Base-by-base conservation (phyloP, 768 basidiomycete genomes). In the Russula virescens region DNA sequence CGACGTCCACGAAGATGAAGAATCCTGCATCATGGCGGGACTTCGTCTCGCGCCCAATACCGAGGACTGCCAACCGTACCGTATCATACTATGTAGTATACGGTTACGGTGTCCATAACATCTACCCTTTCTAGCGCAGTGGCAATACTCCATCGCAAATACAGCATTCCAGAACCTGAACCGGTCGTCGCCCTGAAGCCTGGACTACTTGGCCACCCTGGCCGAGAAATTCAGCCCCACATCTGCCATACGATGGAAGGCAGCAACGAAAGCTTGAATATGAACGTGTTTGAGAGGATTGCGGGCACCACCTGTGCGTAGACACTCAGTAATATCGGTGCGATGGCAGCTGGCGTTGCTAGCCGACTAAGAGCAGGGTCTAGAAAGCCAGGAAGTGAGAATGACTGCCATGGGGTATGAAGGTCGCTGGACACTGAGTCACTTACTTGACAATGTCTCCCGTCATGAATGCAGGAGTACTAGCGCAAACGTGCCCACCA, bases 221-320 rank as follows among this genome's bases (percentile, higher is more conserved):
- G 2, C 11, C 8, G 55, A 58, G 28, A 42, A 14, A 59, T 61
- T 38, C 21, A 58, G 48, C 13, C 38, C 50, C 47, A 61, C n/a
- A 42, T 55, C 16, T 46, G 45, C 55, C 56, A 58, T 18, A 60
- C 19, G 16, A 54, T 47, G 19, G 55, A 18, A 16, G 63, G 66
- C 23, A 64, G n/a, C 19, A 63, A 40, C n/a, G 51, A 52, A 18
- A 58, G 31, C 42, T 49, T 50, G n/a, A 64, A 18, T 18, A 43
- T n/a, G 40, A 42, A 40, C 6, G 63, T 60, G 35, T 61, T 51
- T 7, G 38, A 55, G 16, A 66, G 38, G 4, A 64, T 45, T 5
- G 56, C 51, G 13, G 58, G 48, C 13, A 61, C 46, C 7, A 45
- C 26, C 13, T 35, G 53, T 7, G n/a, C 31, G 23, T 55, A 55